Evolutionary conservation across 371 early-diverging fungal species (phyloP), one percentile per base, ranked within the genome.

Genomic region (Mucor ambiguus): DNA sequence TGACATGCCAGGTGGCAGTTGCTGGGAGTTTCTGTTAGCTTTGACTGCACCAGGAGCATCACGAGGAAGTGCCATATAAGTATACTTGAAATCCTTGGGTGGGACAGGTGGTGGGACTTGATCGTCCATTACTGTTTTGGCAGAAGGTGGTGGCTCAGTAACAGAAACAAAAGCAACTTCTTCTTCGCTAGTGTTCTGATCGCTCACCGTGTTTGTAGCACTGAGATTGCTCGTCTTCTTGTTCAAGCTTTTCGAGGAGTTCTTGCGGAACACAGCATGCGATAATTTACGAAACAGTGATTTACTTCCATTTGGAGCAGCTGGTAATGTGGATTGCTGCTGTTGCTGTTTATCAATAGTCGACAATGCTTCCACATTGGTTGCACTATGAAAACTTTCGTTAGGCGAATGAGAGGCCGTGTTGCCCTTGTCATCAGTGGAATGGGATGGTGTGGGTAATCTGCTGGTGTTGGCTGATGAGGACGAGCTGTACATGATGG

Each of bases 281-380:
- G 74, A 74, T 18, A 74, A 16, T 46, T 74, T 74, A 30, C 68
- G 67, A 41, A 74, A 70, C 14, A 74, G 44, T 8, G 74, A 74
- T 49, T 67, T 70, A 26, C 68, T 72, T 44, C 63, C 66, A 14
- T 26, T 33, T 55, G 52, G 60, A 4, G 20, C 38, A 22, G 8
- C 24, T 43, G 58, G 44, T 16, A 26, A 38, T 20, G 28, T 30
- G 54, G n/a, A 8, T 69, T 59, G 60, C 16, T 18, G 30, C 24
- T 18, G 30, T 2, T 38, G 59, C 14, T 33, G 26, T 20, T 37
- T 41, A 14, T 49, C 44, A n/a, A 16, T 5, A 8, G 38, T 18
- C 10, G 29, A 10, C 41, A 38, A 28, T 16, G 57, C 41, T 4
- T 41, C 48, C 14, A 38, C 14, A 33, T 64, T 5, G 16, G 56